Base-by-base conservation (phyloP, 345 rosid genomes). In the Trapa incisa region DNA sequence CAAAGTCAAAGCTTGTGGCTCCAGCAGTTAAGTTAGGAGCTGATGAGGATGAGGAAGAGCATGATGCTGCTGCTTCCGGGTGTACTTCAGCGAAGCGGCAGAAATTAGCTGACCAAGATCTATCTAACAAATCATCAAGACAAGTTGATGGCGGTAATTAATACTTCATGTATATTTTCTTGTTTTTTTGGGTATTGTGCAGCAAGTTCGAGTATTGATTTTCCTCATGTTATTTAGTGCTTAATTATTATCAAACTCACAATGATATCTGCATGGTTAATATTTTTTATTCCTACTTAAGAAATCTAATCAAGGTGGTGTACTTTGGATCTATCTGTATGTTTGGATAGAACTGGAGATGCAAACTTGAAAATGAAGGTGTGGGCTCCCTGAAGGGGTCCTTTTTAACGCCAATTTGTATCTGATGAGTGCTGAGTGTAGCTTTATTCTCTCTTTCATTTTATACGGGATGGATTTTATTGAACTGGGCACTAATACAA, bases 1-100 rank as follows among this genome's bases (percentile, higher is more conserved):
- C 80, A 77, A 94, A 91, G 83, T 86, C 99, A 37, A 94, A 91
- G 85, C 78, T 91, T 75, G 86, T 87, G 47, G 83, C 87, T 36
- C 96, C 97, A 79, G 82, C 87, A 65, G 87, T 91, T 69, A 87
- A 80, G 82, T 82, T 94, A 79, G 90, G 83, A 62, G 85, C 75
- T 47, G 96, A 94, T 56, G 99, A 94, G 39, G 97, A 88, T 70
- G 96, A 90, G 76, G 93, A 83, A 22, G 29, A 84, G 67, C 80
- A 47, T 45, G 29, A 22, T 3, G 83, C 73, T 61, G 79, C 64
- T 22, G 29, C 29, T 65, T 77, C 74, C 17, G 78, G 73, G 61
- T 89, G 85, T 68, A 76, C 70, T 58, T 75, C 85, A 11, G 72
- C 70, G 12, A 91, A 94, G 82, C 85, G 91, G 74, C 96, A 75